A percentile compares a stretch with the other conserved stretches of the same genome.
phyloP scores from a whole-genome alignment of 2,329 filamentous ascomycete species.

The Didymella arachidicola region DNA sequence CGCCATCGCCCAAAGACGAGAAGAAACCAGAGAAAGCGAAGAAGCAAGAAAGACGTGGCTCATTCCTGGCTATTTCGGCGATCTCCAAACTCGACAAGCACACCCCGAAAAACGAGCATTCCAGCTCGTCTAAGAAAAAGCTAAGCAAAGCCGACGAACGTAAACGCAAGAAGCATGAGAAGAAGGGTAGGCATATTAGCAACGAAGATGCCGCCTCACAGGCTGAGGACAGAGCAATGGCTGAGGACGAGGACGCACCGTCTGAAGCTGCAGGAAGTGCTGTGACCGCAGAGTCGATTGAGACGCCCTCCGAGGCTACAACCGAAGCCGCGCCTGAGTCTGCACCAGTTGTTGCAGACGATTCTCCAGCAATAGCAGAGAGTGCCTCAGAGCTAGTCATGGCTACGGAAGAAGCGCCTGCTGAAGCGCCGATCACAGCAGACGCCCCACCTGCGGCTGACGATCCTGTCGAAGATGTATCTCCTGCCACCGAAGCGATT shows the following conservation, averaged over 20 bases:
- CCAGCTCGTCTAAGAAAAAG: slow-evolving; percentile 32
- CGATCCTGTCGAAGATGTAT: slow-evolving; percentile 1
- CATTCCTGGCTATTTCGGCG: slow-evolving; percentile 29
- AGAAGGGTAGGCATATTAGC: slow-evolving; percentile 33
- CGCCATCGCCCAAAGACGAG: slow-evolving; percentile 40
- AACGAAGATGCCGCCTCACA: slow-evolving; percentile 6
- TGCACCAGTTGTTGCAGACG: not conserved
- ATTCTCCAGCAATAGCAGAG: slow-evolving; percentile 4
- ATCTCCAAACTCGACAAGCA: slow-evolving; percentile 26
- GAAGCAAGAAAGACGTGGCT: slow-evolving; percentile 35
- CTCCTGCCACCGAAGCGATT: slow-evolving; percentile 6
- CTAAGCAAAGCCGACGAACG: slow-evolving; percentile 37
- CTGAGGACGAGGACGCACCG: slow-evolving; percentile 27
- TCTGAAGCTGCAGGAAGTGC: slow-evolving; percentile 14
- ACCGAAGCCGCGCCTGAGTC: not conserved
- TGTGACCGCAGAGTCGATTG: not conserved
- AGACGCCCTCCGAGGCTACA: slow-evolving; percentile 1
- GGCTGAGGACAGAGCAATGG: slow-evolving; percentile 19
- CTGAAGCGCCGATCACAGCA: not conserved
- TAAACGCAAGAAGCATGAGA: slow-evolving; percentile 35
- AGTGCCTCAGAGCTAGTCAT: slow-evolving; percentile 1
- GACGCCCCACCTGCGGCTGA: slow-evolving; percentile 1
- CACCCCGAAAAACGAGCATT: slow-evolving; percentile 17
- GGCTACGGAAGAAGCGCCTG: not conserved
- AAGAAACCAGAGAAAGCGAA: slow-evolving; percentile 37